Evolutionary conservation across 768 basidiomycete species (phyloP).

Genomic region (Austroboletus eburneus): DNA sequence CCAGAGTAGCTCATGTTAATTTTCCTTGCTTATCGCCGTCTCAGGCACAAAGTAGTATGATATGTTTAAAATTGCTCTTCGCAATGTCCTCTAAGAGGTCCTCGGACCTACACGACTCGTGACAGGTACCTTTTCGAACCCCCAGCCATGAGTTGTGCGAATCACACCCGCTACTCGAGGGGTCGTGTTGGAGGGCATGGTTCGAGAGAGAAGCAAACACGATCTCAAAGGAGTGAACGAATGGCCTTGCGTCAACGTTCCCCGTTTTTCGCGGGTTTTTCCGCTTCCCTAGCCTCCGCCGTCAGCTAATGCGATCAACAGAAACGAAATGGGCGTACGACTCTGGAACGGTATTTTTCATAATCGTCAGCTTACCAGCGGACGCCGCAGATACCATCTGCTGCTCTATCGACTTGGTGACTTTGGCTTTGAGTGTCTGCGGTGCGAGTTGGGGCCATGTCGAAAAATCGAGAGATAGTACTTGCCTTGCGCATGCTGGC

Average conservation of each 20-base stretch:
- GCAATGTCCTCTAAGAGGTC: constrained; percentile 1
- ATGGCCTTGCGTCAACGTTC: constrained; percentile 15
- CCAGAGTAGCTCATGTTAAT: constrained; percentile 15
- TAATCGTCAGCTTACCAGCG: constrained; percentile 85
- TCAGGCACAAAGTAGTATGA: constrained; percentile 22
- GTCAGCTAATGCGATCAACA: constrained; percentile 2
- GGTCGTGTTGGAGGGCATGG: too few species aligned
- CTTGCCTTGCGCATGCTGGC: constrained; percentile 78
- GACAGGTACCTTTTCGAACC: background rate
- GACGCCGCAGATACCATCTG: constrained; percentile 91
- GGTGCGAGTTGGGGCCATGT: background rate
- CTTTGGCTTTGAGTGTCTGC: constrained; percentile 83
- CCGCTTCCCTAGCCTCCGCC: constrained; percentile 15
- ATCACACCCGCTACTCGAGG: background rate
- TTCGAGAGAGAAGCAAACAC: background rate
- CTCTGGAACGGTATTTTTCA: constrained; percentile 58
- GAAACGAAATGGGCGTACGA: constrained; percentile 16
- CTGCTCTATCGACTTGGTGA: constrained; percentile 86
- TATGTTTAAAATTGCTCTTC: constrained; percentile 8
- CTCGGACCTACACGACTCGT: background rate
- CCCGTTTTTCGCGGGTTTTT: constrained; percentile 13
- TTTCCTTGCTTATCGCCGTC: constrained; percentile 10
- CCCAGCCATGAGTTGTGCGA: background rate
- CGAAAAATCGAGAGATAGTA: too few species aligned
- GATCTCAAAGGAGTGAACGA: constrained; percentile 1